phyloP scores from a whole-genome alignment of 495 filamentous ascomycete genomes.

The Usnea hakonensis region DNA sequence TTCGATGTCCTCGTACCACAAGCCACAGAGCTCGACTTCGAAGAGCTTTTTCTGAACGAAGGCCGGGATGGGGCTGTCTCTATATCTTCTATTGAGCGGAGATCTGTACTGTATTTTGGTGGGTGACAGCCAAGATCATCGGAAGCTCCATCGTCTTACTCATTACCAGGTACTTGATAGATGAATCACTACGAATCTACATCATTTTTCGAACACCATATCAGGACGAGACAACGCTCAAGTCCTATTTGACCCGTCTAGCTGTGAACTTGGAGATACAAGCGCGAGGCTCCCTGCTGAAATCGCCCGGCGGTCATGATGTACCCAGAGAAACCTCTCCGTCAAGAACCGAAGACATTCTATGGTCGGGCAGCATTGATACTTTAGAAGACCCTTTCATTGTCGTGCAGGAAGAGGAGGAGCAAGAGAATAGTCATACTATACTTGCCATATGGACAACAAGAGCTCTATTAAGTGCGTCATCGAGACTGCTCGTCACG shows the following conservation, averaged over 20 bases:
- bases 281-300: slow-evolving; percentile 51
- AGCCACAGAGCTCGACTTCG: slow-evolving; percentile 56
- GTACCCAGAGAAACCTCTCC: slow-evolving; percentile 12
- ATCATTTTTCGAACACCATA: slow-evolving; percentile 62
- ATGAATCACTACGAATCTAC: slow-evolving; percentile 70
- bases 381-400: slow-evolving; percentile 54
- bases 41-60: slow-evolving; percentile 48
- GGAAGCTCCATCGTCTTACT: slow-evolving; percentile 46
- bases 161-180: slow-evolving; percentile 52
- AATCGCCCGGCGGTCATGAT: slow-evolving; percentile 34
- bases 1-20: slow-evolving; percentile 74
- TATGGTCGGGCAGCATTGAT: slow-evolving; percentile 57
- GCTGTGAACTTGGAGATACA: slow-evolving; percentile 63
- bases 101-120: slow-evolving; percentile 64
- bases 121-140: slow-evolving; percentile 30
- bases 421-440: slow-evolving; percentile 47
- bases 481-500: background rate
- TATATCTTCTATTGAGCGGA: slow-evolving; percentile 42
- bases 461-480: slow-evolving; percentile 60
- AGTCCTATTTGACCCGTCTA: slow-evolving; percentile 54
- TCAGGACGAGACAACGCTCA: slow-evolving; percentile 50
- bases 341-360: slow-evolving; percentile 50
- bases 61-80: slow-evolving; percentile 41
- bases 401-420: slow-evolving; percentile 48
- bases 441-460: slow-evolving; percentile 76